phyloP scores from a whole-genome alignment of 2,329 filamentous ascomycete genomes.

The Pleochaeta shiraiana region DNA sequence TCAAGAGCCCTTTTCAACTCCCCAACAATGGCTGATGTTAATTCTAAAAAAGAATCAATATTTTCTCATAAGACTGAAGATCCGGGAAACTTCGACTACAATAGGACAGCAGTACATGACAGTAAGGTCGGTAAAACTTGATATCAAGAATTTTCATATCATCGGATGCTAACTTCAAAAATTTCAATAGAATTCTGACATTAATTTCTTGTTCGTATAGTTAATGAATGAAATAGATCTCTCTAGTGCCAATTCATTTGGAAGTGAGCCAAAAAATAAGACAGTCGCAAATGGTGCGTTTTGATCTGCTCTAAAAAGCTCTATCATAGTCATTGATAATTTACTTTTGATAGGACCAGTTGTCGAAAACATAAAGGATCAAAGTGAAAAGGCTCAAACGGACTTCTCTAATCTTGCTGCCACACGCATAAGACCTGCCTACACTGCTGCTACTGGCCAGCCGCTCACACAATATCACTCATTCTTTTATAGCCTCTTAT shows the following conservation, averaged over 20 bases:
- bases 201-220: neutral
- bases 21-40: too few relatives aligned
- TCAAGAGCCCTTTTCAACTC: neutral
- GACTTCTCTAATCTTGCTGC: conserved; percentile 37
- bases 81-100: neutral
- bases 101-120: neutral
- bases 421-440: conserved; percentile 30
- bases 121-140: neutral
- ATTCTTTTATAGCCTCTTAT: conserved; percentile 45
- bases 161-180: neutral
- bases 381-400: conserved; percentile 30
- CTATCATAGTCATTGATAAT: neutral
- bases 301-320: neutral
- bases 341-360: conserved; percentile 27
- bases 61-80: neutral
- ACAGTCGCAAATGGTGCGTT: neutral
- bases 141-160: neutral
- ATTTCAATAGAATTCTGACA: too few relatives aligned
- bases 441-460: conserved; percentile 35
- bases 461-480: conserved; percentile 48
- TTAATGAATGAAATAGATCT: neutral
- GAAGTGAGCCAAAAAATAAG: neutral
- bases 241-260: neutral
- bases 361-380: conserved; percentile 34
- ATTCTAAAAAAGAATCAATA: neutral